Evolutionary conservation across 768 basidiomycete species (phyloP), one percentile per base, ranked within the genome.

Genomic region (Fomitopsis pulvina): DNA sequence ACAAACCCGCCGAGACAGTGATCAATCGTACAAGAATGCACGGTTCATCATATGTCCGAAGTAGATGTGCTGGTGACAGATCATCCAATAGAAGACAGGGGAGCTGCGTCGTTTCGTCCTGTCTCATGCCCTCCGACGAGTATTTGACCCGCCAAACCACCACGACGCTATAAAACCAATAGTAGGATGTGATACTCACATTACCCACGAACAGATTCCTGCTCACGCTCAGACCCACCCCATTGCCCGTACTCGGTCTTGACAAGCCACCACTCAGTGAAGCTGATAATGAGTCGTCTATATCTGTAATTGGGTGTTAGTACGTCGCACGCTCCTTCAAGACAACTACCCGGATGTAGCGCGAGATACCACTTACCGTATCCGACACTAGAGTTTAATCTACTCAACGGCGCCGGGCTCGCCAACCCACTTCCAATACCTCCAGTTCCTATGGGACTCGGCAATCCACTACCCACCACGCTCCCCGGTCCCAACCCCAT

Each of bases 151-250:
- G n/a, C n/a, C n/a, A n/a, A n/a, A n/a, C n/a, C n/a, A n/a, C n/a
- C n/a, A n/a, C n/a, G n/a, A n/a, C n/a, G n/a, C n/a, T n/a, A n/a
- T n/a, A n/a, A n/a, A n/a, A n/a, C n/a, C n/a, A n/a, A n/a, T n/a
- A n/a, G n/a, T 21, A 21, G 11, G 26, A 24, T 5, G 20, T 10
- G 39, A 14, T 9, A 78, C 86, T 64, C 63, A 92, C 90, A 66
- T 95, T 95, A 48, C 90, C 91, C 28, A 95, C 87, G 60, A 94
- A 92, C 16, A 95, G 71, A 61, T 79, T 87, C 40, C 84, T 71
- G 48, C 74, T 71, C 16, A 57, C 52, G 44, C 59, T 58, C 38
- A 63, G 47, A 45, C 14, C 29, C 45, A 43, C 29, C 53, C 50
- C 32, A 29, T 39, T 24, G 28, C 42, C 48, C 14, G 55, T 48